Evolutionary conservation across 164 flowering plant species (phyloP).

Genomic region (Pachysandra terminalis): DNA sequence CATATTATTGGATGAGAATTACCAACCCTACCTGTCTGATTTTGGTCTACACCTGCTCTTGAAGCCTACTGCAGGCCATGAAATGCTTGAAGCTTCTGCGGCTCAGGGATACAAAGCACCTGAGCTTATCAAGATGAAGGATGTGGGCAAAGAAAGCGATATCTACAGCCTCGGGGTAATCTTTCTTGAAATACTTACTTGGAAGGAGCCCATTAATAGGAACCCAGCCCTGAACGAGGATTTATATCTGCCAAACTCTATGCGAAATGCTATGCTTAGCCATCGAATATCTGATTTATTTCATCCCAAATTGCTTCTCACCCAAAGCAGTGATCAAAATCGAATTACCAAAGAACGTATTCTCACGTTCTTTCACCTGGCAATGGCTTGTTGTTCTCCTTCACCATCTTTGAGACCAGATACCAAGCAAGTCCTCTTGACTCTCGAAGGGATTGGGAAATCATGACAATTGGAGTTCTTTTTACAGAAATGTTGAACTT

Average conservation of each 20-base stretch:
- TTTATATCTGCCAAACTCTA: constrained; percentile 47
- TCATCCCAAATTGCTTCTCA: constrained; percentile 48
- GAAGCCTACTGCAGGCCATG: constrained; percentile 64
- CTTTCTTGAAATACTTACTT: constrained; percentile 75
- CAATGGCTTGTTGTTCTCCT: constrained; percentile 91
- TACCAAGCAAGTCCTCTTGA: constrained; percentile 56
- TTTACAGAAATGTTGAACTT: neutral
- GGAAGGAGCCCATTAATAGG: constrained; percentile 59
- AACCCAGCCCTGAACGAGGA: constrained; percentile 50
- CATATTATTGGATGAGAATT: constrained; percentile 51
- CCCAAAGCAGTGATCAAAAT: constrained; percentile 27
- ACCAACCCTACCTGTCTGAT: constrained; percentile 64
- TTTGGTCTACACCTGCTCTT: constrained; percentile 69
- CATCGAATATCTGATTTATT: constrained; percentile 54
- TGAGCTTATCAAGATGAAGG: constrained; percentile 92
- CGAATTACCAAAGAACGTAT: constrained; percentile 48
- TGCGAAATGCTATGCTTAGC: constrained; percentile 60
- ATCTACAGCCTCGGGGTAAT: constrained; percentile 84
- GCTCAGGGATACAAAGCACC: constrained; percentile 91
- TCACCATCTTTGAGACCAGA: constrained; percentile 76
- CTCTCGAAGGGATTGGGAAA: constrained; percentile 72
- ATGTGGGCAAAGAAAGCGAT: constrained; percentile 61
- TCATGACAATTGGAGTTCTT: constrained; percentile 8
- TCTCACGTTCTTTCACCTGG: constrained; percentile 71
- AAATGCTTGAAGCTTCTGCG: constrained; percentile 74